Conservation (phyloP, 2,329 filamentous ascomycete genomes). For the Arachnomyces sp. region DNA sequence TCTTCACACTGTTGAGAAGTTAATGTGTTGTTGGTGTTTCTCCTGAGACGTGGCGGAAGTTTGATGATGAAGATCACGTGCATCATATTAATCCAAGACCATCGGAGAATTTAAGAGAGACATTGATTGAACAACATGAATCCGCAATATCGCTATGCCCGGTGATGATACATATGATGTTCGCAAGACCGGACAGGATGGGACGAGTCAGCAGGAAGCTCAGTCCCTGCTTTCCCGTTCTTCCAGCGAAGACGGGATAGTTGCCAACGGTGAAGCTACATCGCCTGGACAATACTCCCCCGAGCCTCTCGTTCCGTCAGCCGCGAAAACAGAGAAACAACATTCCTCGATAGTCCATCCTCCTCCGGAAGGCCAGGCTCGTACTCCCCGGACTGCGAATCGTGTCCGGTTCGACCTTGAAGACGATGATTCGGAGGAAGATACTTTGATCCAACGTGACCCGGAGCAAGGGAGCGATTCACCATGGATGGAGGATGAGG, state of each 20-base stretch:
- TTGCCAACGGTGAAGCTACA: conserved; percentile 20
- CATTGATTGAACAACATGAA: conserved; percentile 12
- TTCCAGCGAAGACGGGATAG: conserved; percentile 20
- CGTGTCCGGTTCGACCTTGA: conserved; percentile 65
- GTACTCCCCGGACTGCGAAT: conserved; percentile 60
- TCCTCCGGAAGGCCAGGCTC: conserved; percentile 36
- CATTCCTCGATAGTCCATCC: conserved; percentile 37
- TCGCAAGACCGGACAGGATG: conserved; percentile 25
- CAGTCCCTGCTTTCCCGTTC: conserved; percentile 25
- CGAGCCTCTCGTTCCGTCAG: conserved; percentile 13
- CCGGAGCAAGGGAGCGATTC: conserved; percentile 16
- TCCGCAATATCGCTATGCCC: conserved; percentile 31
- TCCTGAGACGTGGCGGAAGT: too few species aligned
- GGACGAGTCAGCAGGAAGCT: conserved; percentile 23
- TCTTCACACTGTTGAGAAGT: too few species aligned
- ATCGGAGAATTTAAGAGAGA: background rate
- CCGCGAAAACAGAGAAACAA: conserved; percentile 15
- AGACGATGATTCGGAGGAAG: conserved; percentile 20
- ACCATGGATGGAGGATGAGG: conserved; percentile 50
- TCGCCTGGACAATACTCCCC: conserved; percentile 17
- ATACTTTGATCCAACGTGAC: conserved; percentile 18
- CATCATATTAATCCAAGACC: conserved; percentile 18
- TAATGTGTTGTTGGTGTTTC: too few species aligned
- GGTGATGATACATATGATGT: conserved; percentile 30
- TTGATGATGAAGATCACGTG: conserved; percentile 18